These are phyloP conservation scores for Pseudognaphalium luteoalbum DNA, from an alignment of 129 eudicot species.

Conservation along the genomic window DNA sequence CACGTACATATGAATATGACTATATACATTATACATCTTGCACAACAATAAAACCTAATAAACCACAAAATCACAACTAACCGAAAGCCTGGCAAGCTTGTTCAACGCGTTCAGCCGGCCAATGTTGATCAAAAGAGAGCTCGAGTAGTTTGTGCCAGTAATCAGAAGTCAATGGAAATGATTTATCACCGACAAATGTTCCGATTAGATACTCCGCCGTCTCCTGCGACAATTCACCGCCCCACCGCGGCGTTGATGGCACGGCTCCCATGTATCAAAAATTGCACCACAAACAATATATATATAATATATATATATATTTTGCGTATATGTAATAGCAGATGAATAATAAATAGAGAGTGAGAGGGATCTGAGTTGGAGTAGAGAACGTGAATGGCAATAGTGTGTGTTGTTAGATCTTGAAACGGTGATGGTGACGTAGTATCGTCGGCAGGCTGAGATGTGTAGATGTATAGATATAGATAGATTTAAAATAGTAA, in stretches of 20 bases:
- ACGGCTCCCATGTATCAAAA: conserved; percentile 61
- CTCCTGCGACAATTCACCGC: conserved; percentile 56
- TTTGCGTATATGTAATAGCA: not conserved
- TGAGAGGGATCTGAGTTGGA: conserved; percentile 31
- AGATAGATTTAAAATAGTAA: not conserved
- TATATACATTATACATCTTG: not conserved
- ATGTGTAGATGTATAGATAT: not conserved
- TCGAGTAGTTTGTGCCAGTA: conserved; percentile 88
- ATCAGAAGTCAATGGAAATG: conserved; percentile 71
- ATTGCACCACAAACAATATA: not conserved
- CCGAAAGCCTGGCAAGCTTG: conserved; percentile 77
- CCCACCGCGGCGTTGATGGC: conserved; percentile 82
- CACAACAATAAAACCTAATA: not conserved
- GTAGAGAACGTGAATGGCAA: conserved; percentile 32
- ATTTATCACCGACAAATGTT: conserved; percentile 73
- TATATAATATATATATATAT: too few relatives aligned
- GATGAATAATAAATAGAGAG: not conserved
- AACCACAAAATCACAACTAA: conserved; percentile 32
- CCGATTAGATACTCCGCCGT: conserved; percentile 83
- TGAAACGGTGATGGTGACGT: conserved; percentile 36
- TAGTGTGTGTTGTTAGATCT: conserved; percentile 21
- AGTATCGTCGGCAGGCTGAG: conserved; percentile 38
- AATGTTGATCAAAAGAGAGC: conserved; percentile 71
- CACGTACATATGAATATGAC: not conserved
- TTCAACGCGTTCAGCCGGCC: conserved; percentile 75